phyloP scores from a whole-genome alignment of 1,284 basidiomycete species.

The Leccinum pachyderme region DNA sequence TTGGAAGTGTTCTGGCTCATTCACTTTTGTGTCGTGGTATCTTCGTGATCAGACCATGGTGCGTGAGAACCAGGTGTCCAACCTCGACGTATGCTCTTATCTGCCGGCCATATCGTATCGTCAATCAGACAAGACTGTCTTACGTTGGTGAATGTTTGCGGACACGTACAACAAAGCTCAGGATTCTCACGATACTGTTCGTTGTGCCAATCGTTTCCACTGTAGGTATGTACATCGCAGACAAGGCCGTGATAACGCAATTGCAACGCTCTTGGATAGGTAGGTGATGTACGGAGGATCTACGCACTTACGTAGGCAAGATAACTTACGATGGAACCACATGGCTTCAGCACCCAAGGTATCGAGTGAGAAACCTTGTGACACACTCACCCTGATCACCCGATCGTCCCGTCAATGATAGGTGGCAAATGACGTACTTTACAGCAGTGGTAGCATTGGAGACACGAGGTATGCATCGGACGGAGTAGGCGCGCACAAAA shows the following conservation, averaged over 20 bases:
- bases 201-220: conserved; percentile 55
- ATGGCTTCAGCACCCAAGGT: conserved; percentile 54
- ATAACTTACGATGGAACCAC: conserved; percentile 11
- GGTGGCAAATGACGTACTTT: conserved; percentile 34
- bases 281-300: background rate
- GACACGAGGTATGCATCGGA: conserved; percentile 48
- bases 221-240: conserved; percentile 35
- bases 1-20: background rate
- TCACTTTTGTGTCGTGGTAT: background rate
- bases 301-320: conserved; percentile 25
- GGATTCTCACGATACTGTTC: conserved; percentile 43
- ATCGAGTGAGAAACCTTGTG: conserved; percentile 39
- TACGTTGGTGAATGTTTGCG: background rate
- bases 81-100: background rate
- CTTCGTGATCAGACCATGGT: background rate
- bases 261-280: conserved; percentile 41
- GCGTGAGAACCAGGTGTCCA: background rate
- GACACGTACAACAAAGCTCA: conserved; percentile 41
- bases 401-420: no score
- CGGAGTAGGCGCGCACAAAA: conserved; percentile 43
- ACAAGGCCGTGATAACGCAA: conserved; percentile 30
- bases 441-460: conserved; percentile 37
- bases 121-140: conserved; percentile 39
- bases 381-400: no score
- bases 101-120: conserved; percentile 36